phyloP scores from a whole-genome alignment of 83 land plant species.

The Isoetes engelmannii region DNA sequence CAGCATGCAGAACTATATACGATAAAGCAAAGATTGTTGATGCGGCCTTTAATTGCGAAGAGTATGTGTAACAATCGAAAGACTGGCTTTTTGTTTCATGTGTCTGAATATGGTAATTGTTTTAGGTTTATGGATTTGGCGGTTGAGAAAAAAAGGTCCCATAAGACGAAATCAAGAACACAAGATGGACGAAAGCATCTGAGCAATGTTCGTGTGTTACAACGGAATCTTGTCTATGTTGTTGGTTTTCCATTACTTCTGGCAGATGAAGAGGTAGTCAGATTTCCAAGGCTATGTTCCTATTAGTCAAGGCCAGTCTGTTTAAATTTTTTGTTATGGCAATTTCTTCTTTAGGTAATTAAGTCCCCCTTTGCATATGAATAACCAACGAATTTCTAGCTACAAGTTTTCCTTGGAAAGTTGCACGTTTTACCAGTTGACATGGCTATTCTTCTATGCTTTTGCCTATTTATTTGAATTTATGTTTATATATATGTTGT shows the following conservation, averaged over 20 bases:
- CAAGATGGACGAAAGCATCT: slow-evolving; percentile 72
- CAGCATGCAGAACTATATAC: slow-evolving; percentile 76
- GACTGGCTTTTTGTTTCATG: slow-evolving; percentile 1
- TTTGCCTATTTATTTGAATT: too few species aligned
- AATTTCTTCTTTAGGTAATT: too few species aligned
- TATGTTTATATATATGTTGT: too few species aligned
- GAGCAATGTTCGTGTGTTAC: slow-evolving; percentile 66
- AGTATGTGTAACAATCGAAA: neutral
- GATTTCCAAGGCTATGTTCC: neutral
- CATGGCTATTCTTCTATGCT: too few species aligned
- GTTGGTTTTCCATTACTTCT: slow-evolving; percentile 68
- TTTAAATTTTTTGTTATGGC: too few species aligned
- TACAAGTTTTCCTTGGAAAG: too few species aligned
- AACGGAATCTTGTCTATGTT: slow-evolving; percentile 71
- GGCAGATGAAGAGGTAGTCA: slow-evolving; percentile 65
- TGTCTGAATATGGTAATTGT: neutral
- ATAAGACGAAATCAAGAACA: slow-evolving; percentile 57
- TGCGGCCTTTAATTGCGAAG: slow-evolving; percentile 9
- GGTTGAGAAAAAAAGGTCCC: slow-evolving; percentile 54
- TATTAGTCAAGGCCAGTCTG: neutral
- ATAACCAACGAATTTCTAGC: too few species aligned
- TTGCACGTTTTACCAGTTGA: too few species aligned
- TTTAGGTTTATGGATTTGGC: slow-evolving; percentile 47
- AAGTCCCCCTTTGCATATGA: too few species aligned
- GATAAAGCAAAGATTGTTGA: slow-evolving; percentile 80